Conservation (phyloP, 257 asterid species). For the Solanum chilense region DNA sequence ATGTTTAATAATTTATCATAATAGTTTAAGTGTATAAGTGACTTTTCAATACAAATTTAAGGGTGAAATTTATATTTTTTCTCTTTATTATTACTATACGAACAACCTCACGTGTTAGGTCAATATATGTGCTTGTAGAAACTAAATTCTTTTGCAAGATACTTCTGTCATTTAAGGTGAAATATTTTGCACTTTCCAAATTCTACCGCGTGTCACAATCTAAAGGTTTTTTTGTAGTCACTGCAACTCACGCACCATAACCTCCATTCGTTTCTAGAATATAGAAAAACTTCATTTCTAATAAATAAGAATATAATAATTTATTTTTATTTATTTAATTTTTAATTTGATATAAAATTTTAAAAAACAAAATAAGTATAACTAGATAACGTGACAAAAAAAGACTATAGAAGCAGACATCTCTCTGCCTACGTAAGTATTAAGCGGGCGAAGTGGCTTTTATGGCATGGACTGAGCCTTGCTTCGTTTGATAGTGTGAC, state of each 20-base stretch:
- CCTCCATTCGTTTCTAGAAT: not conserved
- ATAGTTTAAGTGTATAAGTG: accelerated
- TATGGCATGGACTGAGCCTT: not conserved
- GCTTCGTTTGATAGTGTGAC: not conserved
- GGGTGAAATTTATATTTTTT: too few species aligned
- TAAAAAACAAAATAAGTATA: too few species aligned
- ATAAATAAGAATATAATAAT: too few species aligned
- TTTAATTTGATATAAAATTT: too few species aligned
- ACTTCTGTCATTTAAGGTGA: not conserved
- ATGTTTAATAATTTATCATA: too few species aligned
- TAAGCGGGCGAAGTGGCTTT: not conserved
- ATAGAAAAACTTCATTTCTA: not conserved
- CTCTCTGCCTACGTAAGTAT: too few species aligned
- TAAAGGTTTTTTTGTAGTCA: not conserved
- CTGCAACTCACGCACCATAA: not conserved
- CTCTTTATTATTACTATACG: too few species aligned
- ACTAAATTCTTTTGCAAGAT: not conserved
- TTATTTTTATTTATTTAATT: too few species aligned
- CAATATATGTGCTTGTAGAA: not conserved
- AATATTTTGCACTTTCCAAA: not conserved
- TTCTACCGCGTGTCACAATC: not conserved
- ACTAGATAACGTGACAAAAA: too few species aligned
- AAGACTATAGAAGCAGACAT: not conserved
- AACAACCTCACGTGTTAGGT: not conserved
- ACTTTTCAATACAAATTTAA: too few species aligned